Evolutionary conservation across 2,329 filamentous ascomycete species (phyloP), one percentile per base, ranked within the genome.

Genomic region (Penicillium vulpinum): DNA sequence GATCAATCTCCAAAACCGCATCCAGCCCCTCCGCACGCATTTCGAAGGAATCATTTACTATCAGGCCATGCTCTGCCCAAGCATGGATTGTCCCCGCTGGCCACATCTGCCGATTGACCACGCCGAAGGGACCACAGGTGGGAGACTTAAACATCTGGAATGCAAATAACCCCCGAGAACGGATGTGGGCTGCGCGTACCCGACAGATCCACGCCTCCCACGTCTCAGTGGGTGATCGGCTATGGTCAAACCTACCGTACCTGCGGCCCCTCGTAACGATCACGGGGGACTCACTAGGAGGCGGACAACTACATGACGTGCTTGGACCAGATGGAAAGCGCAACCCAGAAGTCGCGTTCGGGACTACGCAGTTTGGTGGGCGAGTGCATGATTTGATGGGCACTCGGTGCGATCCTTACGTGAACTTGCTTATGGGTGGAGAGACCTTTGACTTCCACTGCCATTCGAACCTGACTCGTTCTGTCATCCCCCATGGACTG

Each of bases 81-180:
- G 89, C 90, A 1, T 94, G 88, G 88, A 80, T 82, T 46, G 89
- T 88, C 0, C 82, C 85, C 0, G 84, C 84, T 1, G 88, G 89
- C 4, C 82, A 82, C 47, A 82, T 94, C 55, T 84, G 90, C 58
- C 84, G 86, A 15, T 86, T 95, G 60, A 88, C 85, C 56, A 93
- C 90, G 0, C 89, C 89, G 0, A 78, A 87, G 53, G 91, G 91
- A 0, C 85, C 91, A 0, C 91, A 95, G 75, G 90, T 95, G 47
- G 89, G 90, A 52, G 91, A 94, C 66, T 77, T 94, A 18, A 95
- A 95, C 72, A 82, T 94, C 65, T 95, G 89, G 89, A 90, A 88
- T 65, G 80, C 81, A 5, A 77, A 86, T 61, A 92, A 94, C 72
- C 88, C 90, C 0, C 84, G 89, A 15, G 91, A 95, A 71, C 82